phyloP scores from a whole-genome alignment of 2,329 filamentous ascomycete genomes.

The Nannizzia gypsea region DNA sequence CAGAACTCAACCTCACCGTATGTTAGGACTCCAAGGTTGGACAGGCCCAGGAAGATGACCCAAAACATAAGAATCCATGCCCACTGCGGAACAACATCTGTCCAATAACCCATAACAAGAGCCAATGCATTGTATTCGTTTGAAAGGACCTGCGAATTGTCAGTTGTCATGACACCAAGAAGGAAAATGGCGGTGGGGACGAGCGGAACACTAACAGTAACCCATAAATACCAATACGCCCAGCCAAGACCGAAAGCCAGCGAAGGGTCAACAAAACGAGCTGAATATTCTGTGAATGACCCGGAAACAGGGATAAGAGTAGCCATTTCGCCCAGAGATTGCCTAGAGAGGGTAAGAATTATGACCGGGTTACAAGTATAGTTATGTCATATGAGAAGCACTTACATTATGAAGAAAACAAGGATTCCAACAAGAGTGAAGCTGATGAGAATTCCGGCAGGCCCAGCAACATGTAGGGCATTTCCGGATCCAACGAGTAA shows the following conservation, averaged over 20 bases:
- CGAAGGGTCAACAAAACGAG: constrained; percentile 59
- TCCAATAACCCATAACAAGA: constrained; percentile 37
- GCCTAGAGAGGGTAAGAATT: constrained; percentile 39
- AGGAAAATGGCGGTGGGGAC: neutral
- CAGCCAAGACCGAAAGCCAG: constrained; percentile 58
- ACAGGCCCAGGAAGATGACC: constrained; percentile 33
- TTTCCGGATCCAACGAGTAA: constrained; percentile 60
- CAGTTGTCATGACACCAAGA: neutral
- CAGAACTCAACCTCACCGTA: constrained; percentile 45
- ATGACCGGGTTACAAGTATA: neutral
- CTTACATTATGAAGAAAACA: constrained; percentile 39
- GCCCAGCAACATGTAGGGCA: constrained; percentile 56
- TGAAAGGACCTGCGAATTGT: constrained; percentile 16
- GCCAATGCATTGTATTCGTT: constrained; percentile 39
- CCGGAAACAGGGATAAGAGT: constrained; percentile 61
- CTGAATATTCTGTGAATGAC: constrained; percentile 57
- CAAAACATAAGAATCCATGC: constrained; percentile 39
- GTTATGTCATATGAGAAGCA: neutral
- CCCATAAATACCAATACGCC: constrained; percentile 51
- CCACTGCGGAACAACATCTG: constrained; percentile 33
- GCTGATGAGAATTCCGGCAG: constrained; percentile 59
- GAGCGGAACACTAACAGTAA: constrained; percentile 21
- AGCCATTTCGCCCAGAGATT: constrained; percentile 62
- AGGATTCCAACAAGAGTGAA: constrained; percentile 62
- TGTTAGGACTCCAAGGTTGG: constrained; percentile 32